phyloP scores from a whole-genome alignment of 495 filamentous ascomycete species.

The Niebla homalea region DNA sequence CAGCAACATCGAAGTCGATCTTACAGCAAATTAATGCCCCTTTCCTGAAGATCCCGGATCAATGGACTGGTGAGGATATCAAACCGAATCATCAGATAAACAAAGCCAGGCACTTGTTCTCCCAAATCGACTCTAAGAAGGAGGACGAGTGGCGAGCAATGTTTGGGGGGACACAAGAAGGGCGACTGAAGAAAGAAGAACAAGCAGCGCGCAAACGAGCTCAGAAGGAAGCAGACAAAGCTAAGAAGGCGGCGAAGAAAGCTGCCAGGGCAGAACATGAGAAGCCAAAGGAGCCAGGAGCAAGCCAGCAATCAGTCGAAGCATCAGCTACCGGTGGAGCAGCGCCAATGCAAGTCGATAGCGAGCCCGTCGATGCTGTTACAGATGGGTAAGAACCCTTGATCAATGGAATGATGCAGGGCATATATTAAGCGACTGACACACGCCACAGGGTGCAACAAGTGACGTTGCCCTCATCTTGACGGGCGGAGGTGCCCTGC shows the following conservation, averaged over 20 bases:
- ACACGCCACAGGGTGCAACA: conserved; percentile 18
- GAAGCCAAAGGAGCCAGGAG: conserved; percentile 30
- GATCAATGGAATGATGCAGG: neutral
- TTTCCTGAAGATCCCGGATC: conserved; percentile 54
- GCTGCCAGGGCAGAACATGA: conserved; percentile 29
- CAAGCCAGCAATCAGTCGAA: conserved; percentile 30
- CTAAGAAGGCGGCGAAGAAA: conserved; percentile 47
- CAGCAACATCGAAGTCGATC: conserved; percentile 62
- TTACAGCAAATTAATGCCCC: conserved; percentile 55
- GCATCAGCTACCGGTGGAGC: conserved; percentile 21
- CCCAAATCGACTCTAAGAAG: conserved; percentile 69
- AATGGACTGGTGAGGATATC: conserved; percentile 26
- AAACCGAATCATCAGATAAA: conserved; percentile 69
- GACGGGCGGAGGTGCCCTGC: neutral
- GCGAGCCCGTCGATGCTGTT: conserved; percentile 25
- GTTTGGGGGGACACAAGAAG: conserved; percentile 65
- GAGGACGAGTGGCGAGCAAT: conserved; percentile 66
- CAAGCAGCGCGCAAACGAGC: conserved; percentile 44
- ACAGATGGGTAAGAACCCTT: conserved; percentile 18
- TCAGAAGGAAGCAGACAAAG: conserved; percentile 42
- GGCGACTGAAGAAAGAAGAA: conserved; percentile 49
- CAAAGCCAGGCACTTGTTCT: conserved; percentile 71
- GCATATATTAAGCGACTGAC: neutral
- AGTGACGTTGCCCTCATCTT: conserved; percentile 24
- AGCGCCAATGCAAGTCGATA: conserved; percentile 8